Conservation (phyloP, 352 stramenopile species). For the Phytophthora pseudosyringae region DNA sequence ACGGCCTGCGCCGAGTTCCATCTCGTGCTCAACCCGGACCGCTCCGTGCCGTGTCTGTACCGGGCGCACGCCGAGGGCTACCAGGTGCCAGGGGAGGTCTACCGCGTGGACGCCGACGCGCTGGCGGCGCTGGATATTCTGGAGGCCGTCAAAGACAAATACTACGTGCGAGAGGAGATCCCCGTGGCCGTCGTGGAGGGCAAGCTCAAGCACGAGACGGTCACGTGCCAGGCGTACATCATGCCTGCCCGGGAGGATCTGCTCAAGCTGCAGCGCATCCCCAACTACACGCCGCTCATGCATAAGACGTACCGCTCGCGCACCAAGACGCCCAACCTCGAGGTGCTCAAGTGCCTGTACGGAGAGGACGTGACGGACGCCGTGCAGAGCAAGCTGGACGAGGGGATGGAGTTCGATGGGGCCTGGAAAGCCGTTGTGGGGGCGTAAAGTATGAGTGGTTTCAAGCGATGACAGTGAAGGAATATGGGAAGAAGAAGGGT, state of each 20-base stretch:
- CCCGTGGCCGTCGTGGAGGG: slow-evolving; percentile 59
- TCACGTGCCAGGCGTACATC: slow-evolving; percentile 63
- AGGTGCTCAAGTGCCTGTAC: slow-evolving; percentile 69
- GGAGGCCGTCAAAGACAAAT: slow-evolving; percentile 71
- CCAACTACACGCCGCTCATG: slow-evolving; percentile 57
- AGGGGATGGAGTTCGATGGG: slow-evolving; percentile 48
- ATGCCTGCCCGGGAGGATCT: slow-evolving; percentile 62
- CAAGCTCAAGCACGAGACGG: slow-evolving; percentile 41
- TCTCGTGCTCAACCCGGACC: slow-evolving; percentile 65
- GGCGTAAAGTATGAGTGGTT: slow-evolving; percentile 2
- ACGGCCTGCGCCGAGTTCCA: slow-evolving; percentile 54
- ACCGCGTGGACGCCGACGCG: slow-evolving; percentile 59
- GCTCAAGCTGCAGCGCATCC: slow-evolving; percentile 52
- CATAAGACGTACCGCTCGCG: slow-evolving; percentile 58
- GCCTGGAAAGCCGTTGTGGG: slow-evolving; percentile 53
- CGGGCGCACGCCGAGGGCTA: slow-evolving; percentile 48
- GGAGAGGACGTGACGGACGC: slow-evolving; percentile 41
- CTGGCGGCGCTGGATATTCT: slow-evolving; percentile 74
- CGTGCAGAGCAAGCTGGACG: slow-evolving; percentile 50
- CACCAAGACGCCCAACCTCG: slow-evolving; percentile 46
- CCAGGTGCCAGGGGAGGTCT: slow-evolving; percentile 65
- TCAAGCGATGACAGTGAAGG: slow-evolving; percentile 2
- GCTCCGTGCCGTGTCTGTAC: slow-evolving; percentile 67
- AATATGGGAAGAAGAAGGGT: background rate
- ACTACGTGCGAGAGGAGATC: slow-evolving; percentile 73